These are phyloP conservation scores for Eucalyptus guilfoylei DNA, from an alignment of 345 rosid species.

Conservation along the genomic window DNA sequence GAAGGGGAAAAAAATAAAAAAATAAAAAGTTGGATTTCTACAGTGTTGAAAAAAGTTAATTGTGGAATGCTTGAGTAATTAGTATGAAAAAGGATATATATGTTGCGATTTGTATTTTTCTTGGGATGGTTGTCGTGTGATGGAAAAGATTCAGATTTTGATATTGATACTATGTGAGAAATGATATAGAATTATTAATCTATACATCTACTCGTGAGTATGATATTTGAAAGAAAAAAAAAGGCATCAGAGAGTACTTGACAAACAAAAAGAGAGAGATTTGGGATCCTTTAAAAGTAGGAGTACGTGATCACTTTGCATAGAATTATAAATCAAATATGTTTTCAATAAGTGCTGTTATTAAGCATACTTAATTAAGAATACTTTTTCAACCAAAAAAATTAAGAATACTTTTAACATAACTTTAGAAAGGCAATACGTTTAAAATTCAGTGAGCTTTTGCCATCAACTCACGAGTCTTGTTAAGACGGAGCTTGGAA, in stretches of 20 bases:
- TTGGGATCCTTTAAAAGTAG: background rate
- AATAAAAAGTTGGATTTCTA: background rate
- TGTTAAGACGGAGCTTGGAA: too few species aligned
- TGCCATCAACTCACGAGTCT: background rate
- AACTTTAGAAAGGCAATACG: background rate
- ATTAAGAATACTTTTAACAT: too few species aligned
- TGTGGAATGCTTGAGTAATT: background rate
- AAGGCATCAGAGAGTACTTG: background rate
- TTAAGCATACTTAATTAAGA: too few species aligned
- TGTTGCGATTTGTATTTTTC: background rate
- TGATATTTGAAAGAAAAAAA: too few species aligned
- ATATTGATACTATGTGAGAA: rapidly evolving
- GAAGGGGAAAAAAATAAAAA: too few species aligned
- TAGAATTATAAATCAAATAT: too few species aligned
- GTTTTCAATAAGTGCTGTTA: too few species aligned
- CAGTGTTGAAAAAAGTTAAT: background rate
- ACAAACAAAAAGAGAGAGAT: background rate
- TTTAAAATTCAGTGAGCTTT: too few species aligned
- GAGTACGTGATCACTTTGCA: background rate
- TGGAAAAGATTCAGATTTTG: background rate
- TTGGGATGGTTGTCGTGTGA: background rate
- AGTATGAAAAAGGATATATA: background rate
- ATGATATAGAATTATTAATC: too few species aligned
- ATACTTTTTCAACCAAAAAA: too few species aligned
- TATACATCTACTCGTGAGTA: background rate